Conservation (phyloP, 768 basidiomycete genomes). For the Tubosaeta sp. region DNA sequence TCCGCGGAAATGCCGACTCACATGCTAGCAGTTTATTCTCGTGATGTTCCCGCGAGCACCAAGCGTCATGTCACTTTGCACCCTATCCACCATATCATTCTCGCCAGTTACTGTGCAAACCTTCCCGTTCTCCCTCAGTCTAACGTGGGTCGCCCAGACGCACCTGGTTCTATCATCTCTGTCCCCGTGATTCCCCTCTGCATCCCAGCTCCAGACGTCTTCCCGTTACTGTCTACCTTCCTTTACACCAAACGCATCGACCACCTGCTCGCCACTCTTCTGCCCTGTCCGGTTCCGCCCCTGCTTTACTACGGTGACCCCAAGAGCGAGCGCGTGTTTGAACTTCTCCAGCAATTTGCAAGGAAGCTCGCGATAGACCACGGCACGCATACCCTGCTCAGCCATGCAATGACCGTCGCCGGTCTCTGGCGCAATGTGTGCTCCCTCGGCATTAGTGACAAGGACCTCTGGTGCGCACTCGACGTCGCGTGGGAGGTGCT, state of each 20-base stretch:
- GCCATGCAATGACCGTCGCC: constrained; percentile 34
- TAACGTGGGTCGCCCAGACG: constrained; percentile 7
- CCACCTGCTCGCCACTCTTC: constrained; percentile 54
- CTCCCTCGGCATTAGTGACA: constrained; percentile 48
- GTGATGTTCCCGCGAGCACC: constrained; percentile 15
- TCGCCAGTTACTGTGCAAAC: constrained; percentile 29
- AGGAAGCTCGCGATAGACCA: constrained; percentile 12
- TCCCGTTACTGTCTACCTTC: constrained; percentile 59
- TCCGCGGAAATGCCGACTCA: constrained; percentile 31
- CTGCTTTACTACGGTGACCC: constrained; percentile 25
- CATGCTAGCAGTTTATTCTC: constrained; percentile 30
- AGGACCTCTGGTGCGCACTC: constrained; percentile 42
- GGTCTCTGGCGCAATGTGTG: constrained; percentile 51
- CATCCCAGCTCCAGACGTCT: constrained; percentile 68
- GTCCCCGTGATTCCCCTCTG: constrained; percentile 67
- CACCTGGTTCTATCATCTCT: constrained; percentile 17
- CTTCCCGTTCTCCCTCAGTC: constrained; percentile 22
- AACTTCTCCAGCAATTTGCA: constrained; percentile 14
- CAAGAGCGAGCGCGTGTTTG: constrained; percentile 8
- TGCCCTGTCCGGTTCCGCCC: constrained; percentile 42
- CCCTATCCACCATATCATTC: constrained; percentile 36
- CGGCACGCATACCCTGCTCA: constrained; percentile 30
- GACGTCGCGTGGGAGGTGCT: constrained; percentile 50
- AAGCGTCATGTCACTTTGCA: constrained; percentile 33
- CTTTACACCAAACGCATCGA: constrained; percentile 64